Conservation (phyloP, 768 basidiomycete species). For the Lentinula detonsa region DNA sequence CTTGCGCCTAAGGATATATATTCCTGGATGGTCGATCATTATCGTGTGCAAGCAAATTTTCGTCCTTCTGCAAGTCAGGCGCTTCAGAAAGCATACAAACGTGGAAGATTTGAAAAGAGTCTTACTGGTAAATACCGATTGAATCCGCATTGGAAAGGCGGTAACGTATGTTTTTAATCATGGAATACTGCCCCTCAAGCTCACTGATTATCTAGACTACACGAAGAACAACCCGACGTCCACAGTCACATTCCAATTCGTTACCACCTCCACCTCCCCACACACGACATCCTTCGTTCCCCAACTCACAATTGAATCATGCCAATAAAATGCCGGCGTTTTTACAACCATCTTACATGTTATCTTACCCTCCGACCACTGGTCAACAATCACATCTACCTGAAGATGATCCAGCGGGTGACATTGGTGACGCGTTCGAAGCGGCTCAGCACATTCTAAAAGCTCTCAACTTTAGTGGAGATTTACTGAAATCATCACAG, state of each 20-base stretch:
- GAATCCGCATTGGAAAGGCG: slow-evolving; percentile 76
- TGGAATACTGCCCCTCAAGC: not conserved
- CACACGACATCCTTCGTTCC: slow-evolving; percentile 45
- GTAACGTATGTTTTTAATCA: slow-evolving; percentile 48
- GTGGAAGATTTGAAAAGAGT: slow-evolving; percentile 75
- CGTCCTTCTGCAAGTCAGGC: slow-evolving; percentile 87
- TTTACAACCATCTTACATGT: slow-evolving; percentile 32
- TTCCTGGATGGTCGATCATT: slow-evolving; percentile 76
- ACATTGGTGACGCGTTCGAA: slow-evolving; percentile 63
- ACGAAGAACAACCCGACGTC: slow-evolving; percentile 71
- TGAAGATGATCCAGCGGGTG: slow-evolving; percentile 12
- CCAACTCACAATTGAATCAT: slow-evolving; percentile 40
- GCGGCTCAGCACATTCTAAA: slow-evolving; percentile 74
- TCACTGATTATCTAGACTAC: slow-evolving; percentile 47
- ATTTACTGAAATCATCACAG: slow-evolving; percentile 35
- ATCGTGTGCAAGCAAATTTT: slow-evolving; percentile 85
- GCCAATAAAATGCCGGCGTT: slow-evolving; percentile 25
- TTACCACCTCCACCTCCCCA: slow-evolving; percentile 18
- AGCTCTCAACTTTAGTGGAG: slow-evolving; percentile 63
- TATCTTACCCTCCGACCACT: slow-evolving; percentile 22
- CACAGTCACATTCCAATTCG: slow-evolving; percentile 45
- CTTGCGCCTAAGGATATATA: slow-evolving; percentile 80
- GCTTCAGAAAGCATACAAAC: slow-evolving; percentile 77
- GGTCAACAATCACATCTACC: slow-evolving; percentile 9
- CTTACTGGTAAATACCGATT: slow-evolving; percentile 69